Conservation (phyloP, 2,329 filamentous ascomycete species). For the Knufia fluminis region DNA sequence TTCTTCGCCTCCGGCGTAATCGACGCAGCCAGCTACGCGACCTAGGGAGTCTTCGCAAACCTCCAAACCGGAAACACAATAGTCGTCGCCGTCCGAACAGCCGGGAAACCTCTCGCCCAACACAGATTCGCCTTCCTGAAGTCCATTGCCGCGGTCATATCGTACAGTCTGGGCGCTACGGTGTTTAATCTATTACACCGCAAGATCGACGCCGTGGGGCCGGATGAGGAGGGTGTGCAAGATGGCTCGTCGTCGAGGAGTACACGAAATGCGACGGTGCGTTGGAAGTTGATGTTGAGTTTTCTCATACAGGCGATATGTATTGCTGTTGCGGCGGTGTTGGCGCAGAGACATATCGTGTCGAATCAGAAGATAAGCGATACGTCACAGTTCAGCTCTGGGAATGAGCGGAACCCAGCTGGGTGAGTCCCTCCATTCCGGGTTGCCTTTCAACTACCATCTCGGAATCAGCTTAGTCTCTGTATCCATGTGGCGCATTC, state of each 20-base stretch:
- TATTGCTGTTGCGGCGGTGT: background rate
- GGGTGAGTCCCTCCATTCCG: background rate
- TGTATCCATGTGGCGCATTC: no score
- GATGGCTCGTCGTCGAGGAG: slow-evolving; percentile 16
- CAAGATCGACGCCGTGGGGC: background rate
- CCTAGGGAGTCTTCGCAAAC: slow-evolving; percentile 37
- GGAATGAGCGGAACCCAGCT: background rate
- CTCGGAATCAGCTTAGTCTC: no score
- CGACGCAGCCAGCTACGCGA: slow-evolving; percentile 36
- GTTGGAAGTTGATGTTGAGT: slow-evolving; percentile 23
- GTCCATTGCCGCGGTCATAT: slow-evolving; percentile 30
- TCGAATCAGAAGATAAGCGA: background rate
- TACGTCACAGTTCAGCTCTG: background rate
- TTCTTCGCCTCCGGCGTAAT: slow-evolving; percentile 35
- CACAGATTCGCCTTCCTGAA: slow-evolving; percentile 34
- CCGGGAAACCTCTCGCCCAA: slow-evolving; percentile 28
- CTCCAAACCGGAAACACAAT: slow-evolving; percentile 41
- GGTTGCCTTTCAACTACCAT: background rate
- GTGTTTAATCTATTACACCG: slow-evolving; percentile 26
- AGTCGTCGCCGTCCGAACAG: slow-evolving; percentile 33
- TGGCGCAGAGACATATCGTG: background rate
- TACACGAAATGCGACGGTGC: slow-evolving; percentile 25
- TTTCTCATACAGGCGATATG: background rate
- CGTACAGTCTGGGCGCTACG: slow-evolving; percentile 30
- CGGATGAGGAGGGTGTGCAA: background rate